Base-by-base conservation (phyloP, 257 asterid genomes). In the Gentiana straminea region DNA sequence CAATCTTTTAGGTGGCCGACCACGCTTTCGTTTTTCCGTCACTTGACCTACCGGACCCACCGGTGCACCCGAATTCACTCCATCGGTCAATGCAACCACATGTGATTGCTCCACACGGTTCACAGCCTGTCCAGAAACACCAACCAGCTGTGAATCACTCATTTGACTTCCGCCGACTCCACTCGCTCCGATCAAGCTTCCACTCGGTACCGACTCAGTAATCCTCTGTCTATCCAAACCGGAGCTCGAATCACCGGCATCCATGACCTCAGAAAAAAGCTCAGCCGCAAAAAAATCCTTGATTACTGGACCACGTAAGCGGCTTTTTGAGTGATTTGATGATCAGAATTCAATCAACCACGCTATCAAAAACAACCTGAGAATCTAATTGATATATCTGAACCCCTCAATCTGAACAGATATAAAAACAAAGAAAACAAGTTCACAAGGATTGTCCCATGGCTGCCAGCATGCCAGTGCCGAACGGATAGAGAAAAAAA, bases 21-120 rank as follows among this genome's bases (percentile, higher is more conserved):
- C 93, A 49, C 98, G 70, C 76, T 68, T 83, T 81, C 77, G 64
- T 77, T 67, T 90, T 68, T 75, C 89, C 7, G 47, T 63, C 56
- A 69, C 78, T 70, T 48, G 71, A 68, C 53, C 71, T 58, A 46
- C 64, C 36, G 47, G 67, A 58, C 6, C 55, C 43, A 71, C 64
- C 64, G 32, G 50, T 32, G 52, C 62, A 52, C 24, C 32, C 46
- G 66, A 66, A 35, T 49, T 51, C 39, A 44, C 64, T 59, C 41
- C 41, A 52, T 45, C 56, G 55, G 67, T 67, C 61, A 63, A 41
- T 41, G 46, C 69, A 3, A 44, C 32, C 50, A 33, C 50, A 46
- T 4, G 47, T 34, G 47, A 39, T 33, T 69, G 59, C 53, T 50
- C 68, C 33, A 33, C 71, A 64, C 2, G 36, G 11, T 50, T 65